Conservation (phyloP, 1,284 basidiomycete species). For the Trichosporon sp. region DNA sequence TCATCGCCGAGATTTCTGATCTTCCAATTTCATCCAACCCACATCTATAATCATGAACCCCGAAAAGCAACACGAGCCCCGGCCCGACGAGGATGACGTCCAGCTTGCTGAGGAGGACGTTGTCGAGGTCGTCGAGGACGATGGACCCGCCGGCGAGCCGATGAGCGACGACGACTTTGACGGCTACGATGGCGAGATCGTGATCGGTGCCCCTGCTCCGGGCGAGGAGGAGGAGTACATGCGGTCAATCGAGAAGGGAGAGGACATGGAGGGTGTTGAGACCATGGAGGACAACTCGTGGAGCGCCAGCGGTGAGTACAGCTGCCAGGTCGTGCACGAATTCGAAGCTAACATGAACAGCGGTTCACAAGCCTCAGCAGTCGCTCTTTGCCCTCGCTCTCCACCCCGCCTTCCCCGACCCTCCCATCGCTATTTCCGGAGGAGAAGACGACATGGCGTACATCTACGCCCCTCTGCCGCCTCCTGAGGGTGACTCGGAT, state of each 20-base stretch:
- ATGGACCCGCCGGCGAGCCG: slow-evolving; percentile 59
- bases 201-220: slow-evolving; percentile 44
- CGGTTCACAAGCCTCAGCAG: slow-evolving; percentile 39
- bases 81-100: slow-evolving; percentile 36
- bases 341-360: slow-evolving; percentile 28
- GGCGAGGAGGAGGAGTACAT: slow-evolving; percentile 32
- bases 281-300: slow-evolving; percentile 32
- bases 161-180: slow-evolving; percentile 56
- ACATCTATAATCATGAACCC: neutral
- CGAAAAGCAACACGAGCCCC: neutral
- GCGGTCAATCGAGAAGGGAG: slow-evolving; percentile 19
- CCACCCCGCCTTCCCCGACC: slow-evolving; percentile 67
- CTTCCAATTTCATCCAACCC: neutral
- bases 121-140: slow-evolving; percentile 52
- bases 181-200: slow-evolving; percentile 49
- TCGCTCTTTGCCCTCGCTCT: slow-evolving; percentile 82
- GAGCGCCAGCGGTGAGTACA: slow-evolving; percentile 25
- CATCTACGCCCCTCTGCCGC: slow-evolving; percentile 60
- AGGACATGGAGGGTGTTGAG: slow-evolving; percentile 19
- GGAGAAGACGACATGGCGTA: slow-evolving; percentile 94
- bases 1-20: neutral
- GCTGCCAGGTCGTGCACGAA: neutral
- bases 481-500: slow-evolving; percentile 10
- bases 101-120: slow-evolving; percentile 46
- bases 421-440: slow-evolving; percentile 80